Conservation (phyloP, 2,329 filamentous ascomycete genomes). For the Septoria petroselini region DNA sequence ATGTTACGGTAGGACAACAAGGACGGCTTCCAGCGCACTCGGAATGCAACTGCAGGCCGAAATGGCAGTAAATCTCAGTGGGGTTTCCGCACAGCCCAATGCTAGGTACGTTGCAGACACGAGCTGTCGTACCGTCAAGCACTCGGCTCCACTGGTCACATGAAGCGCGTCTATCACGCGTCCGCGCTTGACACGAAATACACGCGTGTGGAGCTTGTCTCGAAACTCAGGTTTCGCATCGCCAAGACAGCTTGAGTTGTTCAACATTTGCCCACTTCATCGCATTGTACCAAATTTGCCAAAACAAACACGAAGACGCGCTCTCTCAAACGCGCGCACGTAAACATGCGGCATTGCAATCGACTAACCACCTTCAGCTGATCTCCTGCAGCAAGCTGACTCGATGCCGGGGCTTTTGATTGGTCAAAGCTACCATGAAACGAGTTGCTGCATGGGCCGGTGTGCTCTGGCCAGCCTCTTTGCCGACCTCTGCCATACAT, state of each 20-base stretch:
- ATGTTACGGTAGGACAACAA: too few relatives aligned
- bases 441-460: slow-evolving; percentile 15
- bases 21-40: too few relatives aligned
- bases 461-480: slow-evolving; percentile 37
- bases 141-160: background rate
- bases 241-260: background rate
- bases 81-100: too few relatives aligned
- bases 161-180: slow-evolving; percentile 2
- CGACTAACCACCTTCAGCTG: slow-evolving; percentile 15
- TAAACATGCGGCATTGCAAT: slow-evolving; percentile 23
- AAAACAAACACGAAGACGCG: slow-evolving; percentile 17
- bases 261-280: background rate
- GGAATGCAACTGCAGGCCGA: too few relatives aligned
- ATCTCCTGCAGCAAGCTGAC: slow-evolving; percentile 14
- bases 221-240: slow-evolving; percentile 4
- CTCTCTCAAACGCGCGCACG: slow-evolving; percentile 6
- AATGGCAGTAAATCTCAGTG: too few relatives aligned
- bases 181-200: slow-evolving; percentile 5
- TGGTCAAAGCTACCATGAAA: slow-evolving; percentile 23
- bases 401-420: slow-evolving; percentile 5
- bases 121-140: too few relatives aligned
- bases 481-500: slow-evolving; percentile 31
- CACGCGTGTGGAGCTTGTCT: background rate
- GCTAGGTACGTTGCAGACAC: too few relatives aligned
- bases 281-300: background rate